Conservation (phyloP, 2,329 filamentous ascomycete genomes). For the Fusarium mundagurra region DNA sequence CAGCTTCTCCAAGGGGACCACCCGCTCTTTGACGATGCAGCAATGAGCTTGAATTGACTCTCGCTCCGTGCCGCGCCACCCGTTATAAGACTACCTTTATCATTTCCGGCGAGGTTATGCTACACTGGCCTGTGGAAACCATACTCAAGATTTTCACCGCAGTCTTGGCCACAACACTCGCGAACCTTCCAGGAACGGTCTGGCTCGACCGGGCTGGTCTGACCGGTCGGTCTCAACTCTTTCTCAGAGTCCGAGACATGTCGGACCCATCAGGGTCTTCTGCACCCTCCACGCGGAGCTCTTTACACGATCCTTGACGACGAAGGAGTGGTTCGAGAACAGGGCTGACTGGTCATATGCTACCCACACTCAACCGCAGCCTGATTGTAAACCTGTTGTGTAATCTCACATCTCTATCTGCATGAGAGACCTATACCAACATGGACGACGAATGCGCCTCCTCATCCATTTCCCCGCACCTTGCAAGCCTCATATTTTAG, state of each 20-base stretch:
- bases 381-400: conserved; percentile 35
- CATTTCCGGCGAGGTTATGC: background rate
- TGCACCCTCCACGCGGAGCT: conserved; percentile 18
- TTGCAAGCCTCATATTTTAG: conserved; percentile 18
- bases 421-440: conserved; percentile 18
- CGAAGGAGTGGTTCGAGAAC: background rate
- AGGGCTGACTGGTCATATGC: conserved; percentile 22
- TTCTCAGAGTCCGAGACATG: conserved; percentile 10
- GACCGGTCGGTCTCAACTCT: conserved; percentile 16
- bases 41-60: conserved; percentile 33
- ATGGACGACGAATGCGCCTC: conserved; percentile 10
- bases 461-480: conserved; percentile 38
- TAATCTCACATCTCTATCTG: conserved; percentile 36
- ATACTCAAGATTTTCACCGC: background rate
- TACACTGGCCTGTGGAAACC: background rate
- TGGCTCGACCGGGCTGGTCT: conserved; percentile 12
- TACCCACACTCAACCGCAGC: conserved; percentile 32
- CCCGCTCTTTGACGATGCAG: conserved; percentile 12
- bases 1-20: conserved; percentile 27
- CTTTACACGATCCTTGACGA: conserved; percentile 21
- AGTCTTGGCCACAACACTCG: background rate
- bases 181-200: conserved; percentile 1
- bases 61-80: conserved; percentile 51
- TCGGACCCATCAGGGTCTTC: background rate
- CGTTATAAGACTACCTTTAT: conserved; percentile 9